Base-by-base conservation (phyloP, 768 basidiomycete genomes). In the Psilocybe tampanensis region DNA sequence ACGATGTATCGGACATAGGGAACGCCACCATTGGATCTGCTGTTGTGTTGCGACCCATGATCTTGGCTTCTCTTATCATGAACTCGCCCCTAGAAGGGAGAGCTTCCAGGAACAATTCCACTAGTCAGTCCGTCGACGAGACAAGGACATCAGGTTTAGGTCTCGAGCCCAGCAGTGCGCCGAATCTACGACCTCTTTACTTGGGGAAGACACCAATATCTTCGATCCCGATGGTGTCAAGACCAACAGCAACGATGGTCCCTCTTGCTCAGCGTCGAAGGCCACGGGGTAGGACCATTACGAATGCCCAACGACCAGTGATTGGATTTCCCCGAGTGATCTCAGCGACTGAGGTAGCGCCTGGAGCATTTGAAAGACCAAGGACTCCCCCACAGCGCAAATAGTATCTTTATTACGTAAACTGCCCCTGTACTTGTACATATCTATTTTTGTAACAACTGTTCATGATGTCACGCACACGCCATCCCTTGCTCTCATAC, bases 321-420 rank as follows among this genome's bases (percentile, higher is more conserved):
- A 75, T 78, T 8, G 70, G 71, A 57, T 64, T 49, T 13, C 74
- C 74, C 19, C 63, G 63, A 39, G 39, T 64, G 26, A 53, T 49
- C 24, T 58, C 64, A 45, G 66, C 63, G 41, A 54, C 47, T 21
- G 68, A 69, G 45, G 61, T 63, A 29, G 50, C 57, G 39, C 67
- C 71, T 26, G 69, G 60, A 39, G 66, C 67, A 44, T 73, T 68
- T 61, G 76, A 80, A 55, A 70, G 74, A 47, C 79, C 76, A 50
- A 67, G 81, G 60, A 75, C 78, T 19, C 74, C 81, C 26, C 80
- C 78, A 36, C 24, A 32, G 12, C 48, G 32, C 21, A 26, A 29
- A 21, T 29, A 22, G n/a, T 41, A 32, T 42, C n/a, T 39, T 43
- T 45, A 51, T 61, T 59, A 44, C n/a, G 41, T 52, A 59, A 44